A percentile compares a stretch with the other conserved stretches of the same genome.
phyloP scores from a whole-genome alignment of 768 basidiomycete species.

The Termitomyces sp. region DNA sequence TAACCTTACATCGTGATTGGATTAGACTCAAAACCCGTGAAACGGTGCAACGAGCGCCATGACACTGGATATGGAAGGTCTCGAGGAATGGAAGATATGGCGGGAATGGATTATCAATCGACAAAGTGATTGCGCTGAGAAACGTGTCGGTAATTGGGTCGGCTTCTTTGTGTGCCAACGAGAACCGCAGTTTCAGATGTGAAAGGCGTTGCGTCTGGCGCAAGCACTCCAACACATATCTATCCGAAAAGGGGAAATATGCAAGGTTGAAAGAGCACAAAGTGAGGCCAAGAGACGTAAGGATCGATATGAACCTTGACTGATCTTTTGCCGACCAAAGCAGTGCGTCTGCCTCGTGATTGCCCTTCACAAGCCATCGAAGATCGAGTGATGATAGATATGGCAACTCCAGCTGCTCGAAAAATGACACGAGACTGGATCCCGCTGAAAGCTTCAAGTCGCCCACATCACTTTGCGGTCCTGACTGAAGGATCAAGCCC shows the following conservation, averaged over 20 bases:
- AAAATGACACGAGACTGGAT: slow-evolving; percentile 23
- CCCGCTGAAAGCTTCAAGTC: slow-evolving; percentile 12
- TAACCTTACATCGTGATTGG: slow-evolving; percentile 24
- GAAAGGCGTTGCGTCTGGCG: slow-evolving; percentile 21
- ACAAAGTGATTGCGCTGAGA: slow-evolving; percentile 16
- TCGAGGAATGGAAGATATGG: slow-evolving; percentile 21
- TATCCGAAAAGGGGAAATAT: slow-evolving; percentile 34
- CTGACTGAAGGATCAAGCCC: slow-evolving; percentile 27
- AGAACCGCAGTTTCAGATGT: slow-evolving; percentile 28
- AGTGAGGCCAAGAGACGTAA: slow-evolving; percentile 20
- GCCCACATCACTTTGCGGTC: neutral
- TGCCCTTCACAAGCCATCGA: slow-evolving; percentile 26
- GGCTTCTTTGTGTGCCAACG: slow-evolving; percentile 22
- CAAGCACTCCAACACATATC: slow-evolving; percentile 27
- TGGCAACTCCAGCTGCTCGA: slow-evolving; percentile 24
- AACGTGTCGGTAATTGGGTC: slow-evolving; percentile 34
- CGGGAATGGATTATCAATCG: neutral
- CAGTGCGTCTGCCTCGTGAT: neutral
- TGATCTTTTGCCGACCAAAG: slow-evolving; percentile 13
- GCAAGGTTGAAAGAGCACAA: slow-evolving; percentile 27
- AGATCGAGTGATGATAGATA: slow-evolving; percentile 26
- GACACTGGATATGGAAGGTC: slow-evolving; percentile 25
- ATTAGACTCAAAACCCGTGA: slow-evolving; percentile 24
- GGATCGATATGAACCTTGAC: slow-evolving; percentile 23
- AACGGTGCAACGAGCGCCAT: slow-evolving; percentile 26